Evolutionary conservation across 768 basidiomycete genomes (phyloP), one percentile per base, ranked within the genome.

Genomic region (Lentinula detonsa): DNA sequence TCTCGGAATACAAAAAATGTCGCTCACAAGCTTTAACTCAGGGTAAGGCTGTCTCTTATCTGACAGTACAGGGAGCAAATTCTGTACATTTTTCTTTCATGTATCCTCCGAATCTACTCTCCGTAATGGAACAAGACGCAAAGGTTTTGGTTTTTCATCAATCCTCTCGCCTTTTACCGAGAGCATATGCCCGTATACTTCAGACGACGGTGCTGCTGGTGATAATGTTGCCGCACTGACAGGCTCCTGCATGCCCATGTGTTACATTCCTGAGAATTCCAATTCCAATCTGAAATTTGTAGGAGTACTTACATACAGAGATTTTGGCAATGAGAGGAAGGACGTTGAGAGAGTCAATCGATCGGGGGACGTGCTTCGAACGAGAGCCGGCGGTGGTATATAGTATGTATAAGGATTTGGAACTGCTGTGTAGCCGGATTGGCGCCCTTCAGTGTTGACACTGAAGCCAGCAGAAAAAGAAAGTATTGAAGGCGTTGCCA

Each of bases 381-480:
- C 53, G 31, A 56, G 37, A 40, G 55, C n/a, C 43, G 37, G 39
- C n/a, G 40, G 37, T 11, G 55, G 55, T 13, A 56, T 28, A 23
- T 56, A 56, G 40, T 56, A 56, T 10, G 40, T 56, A n/a, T 56
- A 43, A 34, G 50, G 50, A 51, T 51, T 51, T 35, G 50, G 50
- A 5, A 51, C 16, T 18, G 39, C 55, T 33, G 16, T 56, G 9
- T 42, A 40, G 21, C 23, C 40, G 6, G 39, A 21, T 8, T 43
- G 55, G 4, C 11, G 10, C 6, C 21, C 39, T 4, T 43, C 55
- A 4, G 2, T 28, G 23, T 39, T 39, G 13, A 39, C 37, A 13
- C 55, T 56, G n/a, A 42, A 43, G 21, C 55, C 55, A 23, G 55
- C 55, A 18, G 40, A n/a, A n/a, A 56, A 56, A 9, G 55, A 56